Percentiles rank a stretch among this genome's conserved stretches.
These are phyloP conservation scores for Aspergillus pseudoglaucus DNA, from an alignment of 2,329 filamentous ascomycete species.

Conservation along the genomic window DNA sequence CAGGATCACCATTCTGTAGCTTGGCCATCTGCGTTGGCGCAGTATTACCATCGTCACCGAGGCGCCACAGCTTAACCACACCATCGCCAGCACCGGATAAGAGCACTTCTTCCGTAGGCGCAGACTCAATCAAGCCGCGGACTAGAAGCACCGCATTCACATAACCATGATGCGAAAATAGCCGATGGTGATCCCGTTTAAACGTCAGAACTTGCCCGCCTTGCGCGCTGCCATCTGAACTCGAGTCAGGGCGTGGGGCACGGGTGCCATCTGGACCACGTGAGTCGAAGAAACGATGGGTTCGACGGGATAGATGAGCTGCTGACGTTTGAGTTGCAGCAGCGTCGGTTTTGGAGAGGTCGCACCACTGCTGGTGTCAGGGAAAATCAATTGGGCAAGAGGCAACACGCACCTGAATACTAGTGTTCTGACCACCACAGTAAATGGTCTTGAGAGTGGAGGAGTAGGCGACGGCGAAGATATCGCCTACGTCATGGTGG, in stretches of 20 bases:
- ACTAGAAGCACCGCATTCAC: slow-evolving; percentile 93
- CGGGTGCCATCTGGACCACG: slow-evolving; percentile 73
- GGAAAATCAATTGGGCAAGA: background rate
- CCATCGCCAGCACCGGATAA: slow-evolving; percentile 92
- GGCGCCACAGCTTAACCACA: slow-evolving; percentile 86
- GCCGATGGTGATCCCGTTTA: slow-evolving; percentile 68
- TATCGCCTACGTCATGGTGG: slow-evolving; percentile 86
- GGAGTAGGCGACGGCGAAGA: slow-evolving; percentile 93
- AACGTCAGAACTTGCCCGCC: slow-evolving; percentile 71
- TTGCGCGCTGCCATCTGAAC: slow-evolving; percentile 44
- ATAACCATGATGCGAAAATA: slow-evolving; percentile 93
- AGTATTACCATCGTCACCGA: slow-evolving; percentile 54
- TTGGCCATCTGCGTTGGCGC: slow-evolving; percentile 65
- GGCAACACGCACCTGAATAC: slow-evolving; percentile 57
- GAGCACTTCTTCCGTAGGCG: slow-evolving; percentile 64
- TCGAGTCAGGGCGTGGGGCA: slow-evolving; percentile 64
- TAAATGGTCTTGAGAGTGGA: slow-evolving; percentile 73
- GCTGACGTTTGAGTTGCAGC: slow-evolving; percentile 58
- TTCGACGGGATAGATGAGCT: slow-evolving; percentile 67
- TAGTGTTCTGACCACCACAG: slow-evolving; percentile 87
- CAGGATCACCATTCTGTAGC: slow-evolving; percentile 57
- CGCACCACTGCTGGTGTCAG: slow-evolving; percentile 59
- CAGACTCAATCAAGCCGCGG: slow-evolving; percentile 62
- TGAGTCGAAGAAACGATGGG: slow-evolving; percentile 90
- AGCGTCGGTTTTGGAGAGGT: slow-evolving; percentile 57